phyloP scores from a whole-genome alignment of 805 yeast genomes.

The Saccharomycopsis fibuligera region DNA sequence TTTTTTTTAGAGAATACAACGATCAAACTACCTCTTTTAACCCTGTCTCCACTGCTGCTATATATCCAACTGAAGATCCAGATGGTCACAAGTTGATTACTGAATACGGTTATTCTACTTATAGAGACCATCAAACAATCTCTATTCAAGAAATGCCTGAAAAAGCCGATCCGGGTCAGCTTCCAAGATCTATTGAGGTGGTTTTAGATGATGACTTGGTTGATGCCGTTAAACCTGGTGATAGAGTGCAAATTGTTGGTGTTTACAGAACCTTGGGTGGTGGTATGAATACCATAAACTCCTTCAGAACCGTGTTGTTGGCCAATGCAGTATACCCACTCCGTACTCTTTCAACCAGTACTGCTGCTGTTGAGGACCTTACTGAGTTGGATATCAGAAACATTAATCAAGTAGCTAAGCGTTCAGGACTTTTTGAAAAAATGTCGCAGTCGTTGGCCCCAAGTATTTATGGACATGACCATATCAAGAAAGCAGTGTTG shows the following conservation, averaged over 20 bases:
- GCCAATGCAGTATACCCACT: conserved; percentile 87
- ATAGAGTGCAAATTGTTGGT: conserved; percentile 89
- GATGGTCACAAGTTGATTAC: conserved; percentile 85
- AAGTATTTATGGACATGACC: conserved; percentile 88
- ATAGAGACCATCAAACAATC: conserved; percentile 88
- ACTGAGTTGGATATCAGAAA: conserved; percentile 81
- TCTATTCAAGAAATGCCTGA: conserved; percentile 98
- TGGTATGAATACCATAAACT: conserved; percentile 45
- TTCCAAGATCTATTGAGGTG: conserved; percentile 89
- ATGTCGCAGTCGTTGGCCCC: conserved; percentile 89
- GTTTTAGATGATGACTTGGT: conserved; percentile 94
- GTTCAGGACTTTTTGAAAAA: conserved; percentile 65
- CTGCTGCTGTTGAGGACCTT: conserved; percentile 60
- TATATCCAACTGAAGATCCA: conserved; percentile 87
- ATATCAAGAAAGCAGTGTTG: conserved; percentile 84
- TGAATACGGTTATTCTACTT: conserved; percentile 89
- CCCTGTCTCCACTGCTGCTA: conserved; percentile 74
- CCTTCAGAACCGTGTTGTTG: conserved; percentile 76
- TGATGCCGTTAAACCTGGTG: conserved; percentile 91
- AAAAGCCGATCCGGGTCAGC: conserved; percentile 94
- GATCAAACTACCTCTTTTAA: conserved; percentile 90
- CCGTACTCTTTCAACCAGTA: conserved; percentile 83
- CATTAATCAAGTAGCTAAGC: conserved; percentile 71
- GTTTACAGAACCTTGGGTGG: conserved; percentile 90
- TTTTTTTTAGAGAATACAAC: conserved; percentile 85